phyloP scores from a whole-genome alignment of 352 stramenopile species.

The Phytophthora sansomeana region DNA sequence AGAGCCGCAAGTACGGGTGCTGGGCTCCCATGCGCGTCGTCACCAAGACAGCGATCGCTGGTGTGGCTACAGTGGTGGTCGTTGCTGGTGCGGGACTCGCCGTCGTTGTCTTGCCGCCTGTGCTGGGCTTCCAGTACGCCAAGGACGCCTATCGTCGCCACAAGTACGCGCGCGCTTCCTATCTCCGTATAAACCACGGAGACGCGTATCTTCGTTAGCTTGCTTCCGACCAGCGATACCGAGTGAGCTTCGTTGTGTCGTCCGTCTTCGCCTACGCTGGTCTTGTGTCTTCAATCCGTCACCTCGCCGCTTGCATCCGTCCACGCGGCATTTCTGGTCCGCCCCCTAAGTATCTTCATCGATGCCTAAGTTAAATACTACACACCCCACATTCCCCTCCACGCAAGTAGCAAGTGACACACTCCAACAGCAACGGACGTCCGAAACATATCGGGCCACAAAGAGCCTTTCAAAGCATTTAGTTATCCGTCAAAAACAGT shows the following conservation, averaged over 20 bases:
- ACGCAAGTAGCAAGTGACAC: slow-evolving; percentile 6
- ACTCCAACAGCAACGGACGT: slow-evolving; percentile 3
- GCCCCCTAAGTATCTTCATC: slow-evolving; percentile 18
- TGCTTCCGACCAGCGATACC: slow-evolving; percentile 4
- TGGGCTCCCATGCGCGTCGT: slow-evolving; percentile 71
- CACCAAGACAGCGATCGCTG: slow-evolving; percentile 73
- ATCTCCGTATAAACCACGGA: slow-evolving; percentile 33
- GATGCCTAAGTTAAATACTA: slow-evolving; percentile 34
- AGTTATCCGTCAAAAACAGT: slow-evolving; percentile 30
- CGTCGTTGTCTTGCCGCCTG: slow-evolving; percentile 69
- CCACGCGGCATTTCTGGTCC: slow-evolving; percentile 1
- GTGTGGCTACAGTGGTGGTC: slow-evolving; percentile 56
- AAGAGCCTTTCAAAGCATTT: slow-evolving; percentile 44
- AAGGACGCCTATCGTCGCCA: slow-evolving; percentile 55
- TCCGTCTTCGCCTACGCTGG: slow-evolving; percentile 9
- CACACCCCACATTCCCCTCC: not conserved
- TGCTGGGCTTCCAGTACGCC: slow-evolving; percentile 69
- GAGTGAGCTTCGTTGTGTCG: slow-evolving; percentile 16
- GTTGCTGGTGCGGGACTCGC: slow-evolving; percentile 69
- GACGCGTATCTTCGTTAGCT: slow-evolving; percentile 41
- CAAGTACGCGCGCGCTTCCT: slow-evolving; percentile 51
- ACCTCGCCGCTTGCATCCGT: not conserved
- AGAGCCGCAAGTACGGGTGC: slow-evolving; percentile 68
- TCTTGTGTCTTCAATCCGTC: slow-evolving; percentile 13
- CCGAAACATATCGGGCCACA: slow-evolving; percentile 27